A percentile compares a stretch with the other conserved stretches of the same genome.
These are phyloP conservation scores for Trichothecium roseum DNA, from an alignment of 2,329 filamentous ascomycete genomes.

Conservation along the genomic window DNA sequence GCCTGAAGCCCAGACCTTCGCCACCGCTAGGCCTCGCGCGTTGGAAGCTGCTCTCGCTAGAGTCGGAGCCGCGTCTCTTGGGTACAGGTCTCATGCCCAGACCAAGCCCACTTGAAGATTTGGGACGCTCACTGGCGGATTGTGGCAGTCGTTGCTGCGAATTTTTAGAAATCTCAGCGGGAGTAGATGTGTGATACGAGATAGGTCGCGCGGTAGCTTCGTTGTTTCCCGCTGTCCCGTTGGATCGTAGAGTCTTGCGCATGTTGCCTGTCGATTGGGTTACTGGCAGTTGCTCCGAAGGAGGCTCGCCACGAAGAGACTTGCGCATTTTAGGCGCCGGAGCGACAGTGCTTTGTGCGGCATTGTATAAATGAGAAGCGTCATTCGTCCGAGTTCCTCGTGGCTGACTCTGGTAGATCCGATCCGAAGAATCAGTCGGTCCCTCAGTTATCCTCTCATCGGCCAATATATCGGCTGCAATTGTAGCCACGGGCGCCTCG, in stretches of 20 bases:
- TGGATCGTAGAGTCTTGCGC: constrained; percentile 17
- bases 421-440: constrained; percentile 9
- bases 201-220: constrained; percentile 10
- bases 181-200: constrained; percentile 17
- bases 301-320: constrained; percentile 30
- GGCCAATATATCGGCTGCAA: constrained; percentile 1
- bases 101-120: constrained; percentile 2
- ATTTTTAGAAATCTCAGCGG: constrained; percentile 8
- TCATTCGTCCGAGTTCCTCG: constrained; percentile 17
- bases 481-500: constrained; percentile 2
- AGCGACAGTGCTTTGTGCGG: constrained; percentile 1
- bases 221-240: constrained; percentile 4
- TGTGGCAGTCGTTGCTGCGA: neutral
- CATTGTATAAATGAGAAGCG: constrained; percentile 5
- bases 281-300: constrained; percentile 6
- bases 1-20: constrained; percentile 52
- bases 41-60: constrained; percentile 75
- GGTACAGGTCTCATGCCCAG: constrained; percentile 22
- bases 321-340: constrained; percentile 27
- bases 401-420: constrained; percentile 29
- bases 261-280: constrained; percentile 8
- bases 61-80: constrained; percentile 48
- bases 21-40: constrained; percentile 41
- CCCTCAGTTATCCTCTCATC: constrained; percentile 2
- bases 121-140: neutral